Base-by-base conservation (phyloP, 129 eudicot genomes). In the Logfia minima region DNA sequence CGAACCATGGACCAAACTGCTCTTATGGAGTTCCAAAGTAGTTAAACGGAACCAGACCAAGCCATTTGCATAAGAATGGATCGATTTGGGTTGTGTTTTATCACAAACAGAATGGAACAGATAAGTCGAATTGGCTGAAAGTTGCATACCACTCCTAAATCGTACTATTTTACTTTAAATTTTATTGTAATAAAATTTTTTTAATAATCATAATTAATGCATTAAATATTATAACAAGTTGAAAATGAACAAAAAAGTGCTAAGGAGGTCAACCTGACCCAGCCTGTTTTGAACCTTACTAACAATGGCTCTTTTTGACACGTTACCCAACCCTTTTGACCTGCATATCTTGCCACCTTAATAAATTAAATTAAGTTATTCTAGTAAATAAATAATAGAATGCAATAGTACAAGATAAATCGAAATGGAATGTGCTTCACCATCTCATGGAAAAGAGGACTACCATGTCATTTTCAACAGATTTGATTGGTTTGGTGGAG, bases 1-100 rank as follows among this genome's bases (percentile, higher is more conserved):
- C 52, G 37, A 59, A 74, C 58, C 35, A 35, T 22, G 68, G 24
- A 74, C 69, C 56, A 22, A 60, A 59, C 39, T 10, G 13, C 58
- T 74, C 1, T 17, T 66, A 8, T 28, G 8, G 43, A 26, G 63
- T 16, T 51, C 76, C 29, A 72, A 72, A 53, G 52, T 72, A 72
- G 41, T 48, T 19, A 56, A 72, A 72, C 52, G n/a, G 48, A 32
- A 56, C 63, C 1, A 3, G 35, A 34, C 55, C 1, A 19, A 68
- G 11, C 31, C 28, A 52, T n/a, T 5, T 55, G 9, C 9, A 4
- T 14, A 55, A 4, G 1, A 55, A 55, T 5, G 24, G 62, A 55
- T n/a, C 24, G 23, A 55, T 22, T 24, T 63, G 35, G 34, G 37
- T 4, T 23, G 39, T 63, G 16, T 23, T 23, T n/a, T 19, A 59